Evolutionary conservation across 2,329 filamentous ascomycete genomes (phyloP).

Genomic region (Chaetomium sp.): DNA sequence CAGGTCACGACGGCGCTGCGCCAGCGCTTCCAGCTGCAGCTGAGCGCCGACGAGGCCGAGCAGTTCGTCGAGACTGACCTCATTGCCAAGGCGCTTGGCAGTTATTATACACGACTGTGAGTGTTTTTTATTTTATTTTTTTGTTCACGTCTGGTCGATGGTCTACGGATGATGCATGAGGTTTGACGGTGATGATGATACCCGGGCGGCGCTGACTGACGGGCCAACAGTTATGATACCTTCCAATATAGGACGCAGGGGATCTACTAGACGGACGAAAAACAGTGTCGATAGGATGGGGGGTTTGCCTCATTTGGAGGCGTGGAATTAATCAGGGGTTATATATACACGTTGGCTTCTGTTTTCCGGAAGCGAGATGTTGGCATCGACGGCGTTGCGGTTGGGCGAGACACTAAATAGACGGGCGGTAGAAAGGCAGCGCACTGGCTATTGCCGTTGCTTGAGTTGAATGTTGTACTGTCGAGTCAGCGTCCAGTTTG

Average conservation of each 20-base stretch:
- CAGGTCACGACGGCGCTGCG: conserved; percentile 70
- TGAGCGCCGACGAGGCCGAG: conserved; percentile 80
- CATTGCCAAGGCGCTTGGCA: conserved; percentile 78
- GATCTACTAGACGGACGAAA: conserved; percentile 64
- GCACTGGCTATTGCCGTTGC: not conserved
- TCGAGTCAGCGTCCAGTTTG: not conserved
- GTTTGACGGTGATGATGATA: conserved; percentile 11
- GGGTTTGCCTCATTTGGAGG: not conserved
- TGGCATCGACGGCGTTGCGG: conserved; percentile 12
- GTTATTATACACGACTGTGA: conserved; percentile 84
- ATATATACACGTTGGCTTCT: conserved; percentile 5
- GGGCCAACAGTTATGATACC: conserved; percentile 67
- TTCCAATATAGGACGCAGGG: conserved; percentile 88
- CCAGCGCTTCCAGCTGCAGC: conserved; percentile 77
- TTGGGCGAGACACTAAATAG: conserved; percentile 7
- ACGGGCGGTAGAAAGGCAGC: not conserved
- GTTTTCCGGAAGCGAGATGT: conserved; percentile 6
- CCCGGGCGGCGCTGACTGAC: not conserved
- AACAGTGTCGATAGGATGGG: not conserved
- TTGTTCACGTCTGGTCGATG: not conserved
- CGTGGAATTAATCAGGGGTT: conserved; percentile 7
- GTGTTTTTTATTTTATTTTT: conserved; percentile 38
- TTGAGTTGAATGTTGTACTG: not conserved
- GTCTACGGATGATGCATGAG: conserved; percentile 15
- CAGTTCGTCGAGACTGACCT: conserved; percentile 79